Base-by-base conservation (phyloP, 495 filamentous ascomycete species). In the Cercophora sp. region DNA sequence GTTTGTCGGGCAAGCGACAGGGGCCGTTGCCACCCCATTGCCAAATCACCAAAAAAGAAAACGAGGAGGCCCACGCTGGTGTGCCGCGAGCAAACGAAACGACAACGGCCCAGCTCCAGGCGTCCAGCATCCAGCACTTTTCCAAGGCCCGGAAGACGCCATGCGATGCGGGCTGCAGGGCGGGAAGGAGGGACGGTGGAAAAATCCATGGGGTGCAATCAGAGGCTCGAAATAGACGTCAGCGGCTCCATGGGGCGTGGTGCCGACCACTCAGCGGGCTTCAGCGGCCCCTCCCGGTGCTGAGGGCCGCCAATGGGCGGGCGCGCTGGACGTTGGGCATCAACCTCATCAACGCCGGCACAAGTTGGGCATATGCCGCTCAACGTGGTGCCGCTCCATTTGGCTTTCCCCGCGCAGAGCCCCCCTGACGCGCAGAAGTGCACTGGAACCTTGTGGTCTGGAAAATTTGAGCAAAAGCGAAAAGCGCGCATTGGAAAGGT, bases 1-100 rank as follows among this genome's bases (percentile, higher is more conserved):
- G 40, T 18, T 22, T 43, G 40, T 43, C 40, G 40, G 40, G 40
- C 40, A 25, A n/a, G 22, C 16, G 40, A 25, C 18, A 40, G 48
- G 53, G 49, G 44, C n/a, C 45, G 42, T 31, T 51, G 62, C 57
- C 60, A 59, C 63, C 55, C 37, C 49, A 63, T 66, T 66, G 60
- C 63, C 63, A 66, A 66, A 66, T 66, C 63, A 66, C 40, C 62
- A 52, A 37, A 48, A 43, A 43, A 18, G 29, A 13, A 32, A 32
- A 32, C 29, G 29, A 32, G 8, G 29, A 32, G 8, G 13, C 29
- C n/a, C n/a, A n/a, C n/a, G n/a, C n/a, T n/a, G n/a, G n/a, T n/a
- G n/a, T n/a, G n/a, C n/a, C n/a, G n/a, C n/a, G n/a, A n/a, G n/a
- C n/a, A n/a, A n/a, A n/a, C n/a, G n/a, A n/a, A n/a, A n/a, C n/a